phyloP scores from a whole-genome alignment of 73 alveolate species.

The Tetrahymena malaccensis region DNA sequence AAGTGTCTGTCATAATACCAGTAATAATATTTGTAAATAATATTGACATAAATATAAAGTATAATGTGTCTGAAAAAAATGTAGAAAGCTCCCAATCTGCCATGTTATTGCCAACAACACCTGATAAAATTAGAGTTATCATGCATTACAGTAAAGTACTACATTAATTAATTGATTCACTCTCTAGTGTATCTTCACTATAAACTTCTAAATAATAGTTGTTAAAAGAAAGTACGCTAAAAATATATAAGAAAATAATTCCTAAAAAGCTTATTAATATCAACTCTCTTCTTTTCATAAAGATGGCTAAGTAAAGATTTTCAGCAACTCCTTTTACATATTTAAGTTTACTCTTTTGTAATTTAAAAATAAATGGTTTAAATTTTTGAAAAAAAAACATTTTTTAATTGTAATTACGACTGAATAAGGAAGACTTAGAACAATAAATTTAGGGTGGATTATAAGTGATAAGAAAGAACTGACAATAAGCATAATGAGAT shows the following conservation, averaged over 20 bases:
- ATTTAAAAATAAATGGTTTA: neutral
- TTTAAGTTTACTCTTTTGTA: neutral
- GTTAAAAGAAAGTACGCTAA: neutral
- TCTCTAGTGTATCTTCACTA: neutral
- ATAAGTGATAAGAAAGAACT: neutral
- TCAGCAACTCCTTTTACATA: neutral
- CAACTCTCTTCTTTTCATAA: neutral
- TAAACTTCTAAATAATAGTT: neutral
- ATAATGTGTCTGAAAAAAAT: slow-evolving; percentile 19
- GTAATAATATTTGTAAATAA: slow-evolving; percentile 24
- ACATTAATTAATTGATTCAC: slow-evolving; percentile 6
- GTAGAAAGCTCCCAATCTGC: slow-evolving; percentile 31
- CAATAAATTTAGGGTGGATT: neutral
- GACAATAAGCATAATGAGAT: neutral
- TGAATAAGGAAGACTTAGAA: neutral
- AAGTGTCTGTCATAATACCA: slow-evolving; percentile 40
- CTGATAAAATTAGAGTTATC: slow-evolving; percentile 34
- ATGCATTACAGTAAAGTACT: slow-evolving; percentile 8
- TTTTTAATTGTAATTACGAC: neutral
- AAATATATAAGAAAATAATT: neutral
- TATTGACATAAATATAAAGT: slow-evolving; percentile 28
- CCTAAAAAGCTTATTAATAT: neutral
- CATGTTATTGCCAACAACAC: slow-evolving; percentile 33
- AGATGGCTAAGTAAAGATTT: neutral
- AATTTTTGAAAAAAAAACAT: neutral